Percentiles rank a stretch among this genome's conserved stretches.
These are phyloP conservation scores for Chlamydomonas eustigma DNA, from an alignment of 139 green algal genomes.

Conservation along the genomic window DNA sequence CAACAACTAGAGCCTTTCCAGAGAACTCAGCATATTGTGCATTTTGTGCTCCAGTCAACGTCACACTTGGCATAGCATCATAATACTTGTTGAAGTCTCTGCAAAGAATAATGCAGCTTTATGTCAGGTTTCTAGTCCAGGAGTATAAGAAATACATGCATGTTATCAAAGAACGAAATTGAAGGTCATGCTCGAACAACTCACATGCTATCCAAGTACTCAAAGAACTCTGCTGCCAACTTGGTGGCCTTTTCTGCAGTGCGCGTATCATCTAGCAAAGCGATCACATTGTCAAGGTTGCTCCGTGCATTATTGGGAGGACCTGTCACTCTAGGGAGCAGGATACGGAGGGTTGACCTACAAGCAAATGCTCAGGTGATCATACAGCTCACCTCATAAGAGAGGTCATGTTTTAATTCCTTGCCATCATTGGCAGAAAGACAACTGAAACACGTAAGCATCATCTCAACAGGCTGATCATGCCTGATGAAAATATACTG, in stretches of 20 bases:
- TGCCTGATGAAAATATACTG: no score
- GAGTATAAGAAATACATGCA: neutral
- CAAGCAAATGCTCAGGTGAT: no score
- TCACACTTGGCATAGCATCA: slow-evolving; percentile 29
- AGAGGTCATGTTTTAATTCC: no score
- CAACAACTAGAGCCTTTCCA: slow-evolving; percentile 26
- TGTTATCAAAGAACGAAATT: neutral
- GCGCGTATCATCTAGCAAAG: slow-evolving; percentile 13
- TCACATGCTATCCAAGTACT: slow-evolving; percentile 23
- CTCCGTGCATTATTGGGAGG: slow-evolving; percentile 58
- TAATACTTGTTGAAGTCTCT: slow-evolving; percentile 51
- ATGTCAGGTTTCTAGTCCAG: neutral
- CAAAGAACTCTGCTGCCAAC: slow-evolving; percentile 16
- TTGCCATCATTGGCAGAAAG: no score
- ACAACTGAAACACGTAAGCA: no score
- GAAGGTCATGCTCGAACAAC: neutral
- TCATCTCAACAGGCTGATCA: slow-evolving; percentile 21
- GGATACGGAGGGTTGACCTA: slow-evolving; percentile 4
- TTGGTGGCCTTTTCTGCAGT: slow-evolving; percentile 2
- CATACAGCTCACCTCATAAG: no score
- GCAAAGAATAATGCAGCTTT: neutral
- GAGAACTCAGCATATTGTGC: slow-evolving; percentile 40
- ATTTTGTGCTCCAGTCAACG: slow-evolving; percentile 31
- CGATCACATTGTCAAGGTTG: slow-evolving; percentile 44
- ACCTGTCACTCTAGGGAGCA: slow-evolving; percentile 11